A percentile compares a stretch with the other conserved stretches of the same genome.
Conservation (phyloP, 1,284 basidiomycete genomes). For the Jaminaea rosea region DNA sequence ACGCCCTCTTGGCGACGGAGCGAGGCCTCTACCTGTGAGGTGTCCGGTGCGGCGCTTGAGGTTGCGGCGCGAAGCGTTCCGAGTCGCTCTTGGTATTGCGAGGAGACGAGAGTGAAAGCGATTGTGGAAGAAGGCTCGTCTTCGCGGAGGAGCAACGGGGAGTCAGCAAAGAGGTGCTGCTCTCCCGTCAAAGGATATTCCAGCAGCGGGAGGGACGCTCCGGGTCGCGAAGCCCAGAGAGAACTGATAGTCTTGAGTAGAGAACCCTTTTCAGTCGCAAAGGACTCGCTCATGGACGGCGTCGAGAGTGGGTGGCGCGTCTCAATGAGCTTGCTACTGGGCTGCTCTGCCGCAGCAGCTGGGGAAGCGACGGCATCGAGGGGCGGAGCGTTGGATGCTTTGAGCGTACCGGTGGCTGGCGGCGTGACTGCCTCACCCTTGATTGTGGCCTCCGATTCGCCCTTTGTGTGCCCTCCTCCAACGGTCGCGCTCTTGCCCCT, state of each 20-base stretch:
- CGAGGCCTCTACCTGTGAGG: constrained; percentile 15
- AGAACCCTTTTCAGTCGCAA: constrained; percentile 53
- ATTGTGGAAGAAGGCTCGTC: constrained; percentile 98
- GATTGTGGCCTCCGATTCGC: not conserved
- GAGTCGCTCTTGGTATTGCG: constrained; percentile 57
- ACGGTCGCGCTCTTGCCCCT: too few relatives aligned
- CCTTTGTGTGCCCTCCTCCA: too few relatives aligned
- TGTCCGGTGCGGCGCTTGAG: not conserved
- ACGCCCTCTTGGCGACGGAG: constrained; percentile 35
- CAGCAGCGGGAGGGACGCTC: constrained; percentile 52
- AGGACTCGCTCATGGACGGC: not conserved
- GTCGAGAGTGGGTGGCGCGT: too few relatives aligned
- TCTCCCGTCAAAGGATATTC: constrained; percentile 52
- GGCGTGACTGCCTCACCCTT: not conserved
- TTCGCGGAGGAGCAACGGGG: constrained; percentile 74
- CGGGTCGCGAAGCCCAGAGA: constrained; percentile 53
- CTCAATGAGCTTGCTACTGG: too few relatives aligned
- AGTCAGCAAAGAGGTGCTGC: constrained; percentile 73
- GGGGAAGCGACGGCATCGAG: too few relatives aligned
- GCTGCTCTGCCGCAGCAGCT: too few relatives aligned
- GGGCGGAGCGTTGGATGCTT: too few relatives aligned
- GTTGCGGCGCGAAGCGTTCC: constrained; percentile 14
- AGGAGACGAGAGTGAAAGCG: constrained; percentile 83
- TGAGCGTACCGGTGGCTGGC: too few relatives aligned
- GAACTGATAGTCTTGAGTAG: constrained; percentile 78